A percentile compares a stretch with the other conserved stretches of the same genome.
Evolutionary conservation across 2,329 filamentous ascomycete genomes (phyloP).

Genomic region (Scytalidium lignicola): DNA sequence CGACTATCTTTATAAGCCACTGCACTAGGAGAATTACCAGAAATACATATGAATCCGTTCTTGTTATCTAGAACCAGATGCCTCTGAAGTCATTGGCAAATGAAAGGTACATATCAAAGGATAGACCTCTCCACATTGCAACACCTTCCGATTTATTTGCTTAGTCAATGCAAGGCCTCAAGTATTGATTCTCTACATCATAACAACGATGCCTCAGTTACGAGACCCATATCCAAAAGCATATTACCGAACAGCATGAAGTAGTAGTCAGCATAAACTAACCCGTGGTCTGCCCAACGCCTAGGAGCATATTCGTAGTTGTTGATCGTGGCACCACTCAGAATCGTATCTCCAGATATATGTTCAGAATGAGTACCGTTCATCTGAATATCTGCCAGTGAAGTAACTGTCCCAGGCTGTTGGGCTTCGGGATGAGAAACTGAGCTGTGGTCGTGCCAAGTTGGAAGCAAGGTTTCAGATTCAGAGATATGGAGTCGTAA

Average conservation of each 20-base stretch:
- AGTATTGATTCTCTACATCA: too few species aligned
- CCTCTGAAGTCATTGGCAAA: background rate
- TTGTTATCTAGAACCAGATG: too few species aligned
- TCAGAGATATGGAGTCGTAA: conserved; percentile 7
- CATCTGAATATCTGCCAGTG: conserved; percentile 19
- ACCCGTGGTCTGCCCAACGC: conserved; percentile 39
- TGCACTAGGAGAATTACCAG: too few species aligned
- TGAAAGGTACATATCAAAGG: too few species aligned
- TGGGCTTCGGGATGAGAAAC: conserved; percentile 18
- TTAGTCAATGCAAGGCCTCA: too few species aligned
- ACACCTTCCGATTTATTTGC: background rate
- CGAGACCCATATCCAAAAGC: conserved; percentile 28
- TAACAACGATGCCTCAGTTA: too few species aligned
- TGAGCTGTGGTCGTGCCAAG: background rate
- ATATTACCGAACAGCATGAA: conserved; percentile 42
- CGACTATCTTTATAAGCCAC: too few species aligned
- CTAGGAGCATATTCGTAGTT: conserved; percentile 40
- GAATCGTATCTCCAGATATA: conserved; percentile 32
- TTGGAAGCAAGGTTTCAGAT: conserved; percentile 2
- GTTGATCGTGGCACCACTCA: conserved; percentile 41
- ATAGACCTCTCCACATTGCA: too few species aligned
- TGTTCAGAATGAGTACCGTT: conserved; percentile 12
- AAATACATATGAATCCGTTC: too few species aligned
- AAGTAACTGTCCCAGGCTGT: conserved; percentile 10
- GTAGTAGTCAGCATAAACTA: conserved; percentile 47